Evolutionary conservation across 2,329 filamentous ascomycete species (phyloP), one percentile per base, ranked within the genome.

Genomic region (Pseudocercospora cruenta): DNA sequence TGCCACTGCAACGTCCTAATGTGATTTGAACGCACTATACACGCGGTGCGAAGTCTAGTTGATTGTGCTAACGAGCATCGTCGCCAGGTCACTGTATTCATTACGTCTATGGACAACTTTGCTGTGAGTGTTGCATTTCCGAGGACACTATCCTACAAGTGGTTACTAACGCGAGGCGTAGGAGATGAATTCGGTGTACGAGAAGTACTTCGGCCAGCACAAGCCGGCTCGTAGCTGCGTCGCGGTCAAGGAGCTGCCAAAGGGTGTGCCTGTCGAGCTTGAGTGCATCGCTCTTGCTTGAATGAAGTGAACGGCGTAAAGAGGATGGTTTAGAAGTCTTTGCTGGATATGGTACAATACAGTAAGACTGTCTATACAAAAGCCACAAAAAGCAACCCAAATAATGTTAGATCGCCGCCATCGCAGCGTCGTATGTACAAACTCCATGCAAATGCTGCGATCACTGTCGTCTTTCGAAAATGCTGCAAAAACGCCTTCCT

Each of bases 201-300:
- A 89, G 79, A 90, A 93, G 81, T 93, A 89, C 85, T 94, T 92
- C 80, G 69, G 69, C 64, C 73, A 85, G 67, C 90, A 92, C 82
- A 94, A 93, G 86, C 93, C 93, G 21, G 91, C 92, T n/a, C 87
- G 92, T 72, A 93, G 90, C 82, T 97, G 93, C 78, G 92, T 97
- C 62, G 93, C 93, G 4, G 94, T 96, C 70, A 94, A 95, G 85
- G 88, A 91, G 73, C 86, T 97, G 70, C 93, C 93, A 67, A 93
- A 94, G 85, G 89, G 89, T 64, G 93, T 93, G 49, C 89, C 93
- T 67, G 89, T 97, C 24, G 93, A 96, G 85, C 95, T 97, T 77
- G 93, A 97, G 85, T 91, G 89, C 78, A 91, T 95, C 83, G 93
- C 93, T 68, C 79, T 87, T 69, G 66, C 60, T 51, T 60, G 43